Evolutionary conservation across 306 rosid genomes (phyloP).

Genomic region (Quercus rubra): DNA sequence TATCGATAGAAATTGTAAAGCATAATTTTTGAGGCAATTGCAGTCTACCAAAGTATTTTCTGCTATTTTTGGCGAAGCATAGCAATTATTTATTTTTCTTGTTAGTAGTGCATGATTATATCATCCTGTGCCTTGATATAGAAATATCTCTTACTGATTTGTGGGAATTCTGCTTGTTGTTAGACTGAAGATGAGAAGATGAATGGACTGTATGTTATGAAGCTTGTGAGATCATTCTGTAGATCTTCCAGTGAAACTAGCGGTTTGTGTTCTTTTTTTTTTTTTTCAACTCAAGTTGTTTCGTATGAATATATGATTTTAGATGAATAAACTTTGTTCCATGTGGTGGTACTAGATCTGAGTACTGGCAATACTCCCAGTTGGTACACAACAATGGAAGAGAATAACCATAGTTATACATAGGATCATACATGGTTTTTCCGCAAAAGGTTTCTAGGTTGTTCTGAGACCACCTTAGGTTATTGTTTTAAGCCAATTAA

Average conservation of each 20-base stretch:
- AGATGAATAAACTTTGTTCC: too few relatives aligned
- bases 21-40: not conserved
- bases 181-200: constrained; percentile 82
- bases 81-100: not conserved
- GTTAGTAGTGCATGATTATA: not conserved
- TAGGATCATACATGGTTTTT: too few relatives aligned
- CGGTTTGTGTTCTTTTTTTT: constrained; percentile 43
- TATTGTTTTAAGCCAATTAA: not conserved
- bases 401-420: too few relatives aligned
- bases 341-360: too few relatives aligned
- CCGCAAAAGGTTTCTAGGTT: not conserved
- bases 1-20: not conserved
- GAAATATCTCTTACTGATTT: constrained; percentile 3
- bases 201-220: constrained; percentile 78
- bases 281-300: constrained; percentile 6
- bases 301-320: not conserved
- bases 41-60: not conserved
- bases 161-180: constrained; percentile 17
- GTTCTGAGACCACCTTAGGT: not conserved
- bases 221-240: constrained; percentile 95
- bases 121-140: not conserved
- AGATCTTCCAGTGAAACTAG: constrained; percentile 49
- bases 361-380: not conserved
- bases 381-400: too few relatives aligned
- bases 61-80: not conserved